Evolutionary conservation across 768 basidiomycete species (phyloP).

Genomic region (Pleurotus tuber-regium): DNA sequence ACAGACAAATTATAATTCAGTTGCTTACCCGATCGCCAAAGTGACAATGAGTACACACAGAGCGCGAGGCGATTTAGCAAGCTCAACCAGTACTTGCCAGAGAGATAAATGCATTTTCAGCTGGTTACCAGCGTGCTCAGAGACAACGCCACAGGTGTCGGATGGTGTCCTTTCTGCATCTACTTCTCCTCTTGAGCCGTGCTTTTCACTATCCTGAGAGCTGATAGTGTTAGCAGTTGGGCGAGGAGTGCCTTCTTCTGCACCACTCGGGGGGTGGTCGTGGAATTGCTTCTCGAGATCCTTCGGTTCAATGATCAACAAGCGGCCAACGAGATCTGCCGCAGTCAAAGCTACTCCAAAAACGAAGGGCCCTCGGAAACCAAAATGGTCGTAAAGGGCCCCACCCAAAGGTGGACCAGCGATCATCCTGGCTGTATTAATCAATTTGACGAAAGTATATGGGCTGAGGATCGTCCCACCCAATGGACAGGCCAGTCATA

Average conservation of each 20-base stretch:
- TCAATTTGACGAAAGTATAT: constrained; percentile 4
- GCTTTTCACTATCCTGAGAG: neutral
- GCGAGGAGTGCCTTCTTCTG: no score
- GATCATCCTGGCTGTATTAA: constrained; percentile 34
- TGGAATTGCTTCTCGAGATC: constrained; percentile 32
- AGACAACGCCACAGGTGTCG: neutral
- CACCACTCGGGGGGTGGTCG: neutral
- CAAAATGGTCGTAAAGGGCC: constrained; percentile 48
- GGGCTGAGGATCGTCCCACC: constrained; percentile 28
- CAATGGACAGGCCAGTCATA: constrained; percentile 55
- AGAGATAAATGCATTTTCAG: constrained; percentile 27
- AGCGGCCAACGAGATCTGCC: constrained; percentile 50
- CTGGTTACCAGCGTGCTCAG: neutral
- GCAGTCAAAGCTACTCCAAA: constrained; percentile 44
- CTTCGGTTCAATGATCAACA: constrained; percentile 57
- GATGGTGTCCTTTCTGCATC: neutral
- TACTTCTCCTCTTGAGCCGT: neutral
- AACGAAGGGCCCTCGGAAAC: constrained; percentile 60
- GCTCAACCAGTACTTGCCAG: constrained; percentile 35
- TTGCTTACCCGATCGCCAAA: constrained; percentile 55
- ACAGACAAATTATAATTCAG: neutral
- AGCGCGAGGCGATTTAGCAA: constrained; percentile 49
- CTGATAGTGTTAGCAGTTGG: neutral
- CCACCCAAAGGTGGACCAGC: constrained; percentile 61
- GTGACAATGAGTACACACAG: constrained; percentile 40